Percentiles rank a stretch among this genome's conserved stretches.
phyloP scores from a whole-genome alignment of 2,329 filamentous ascomycete species.

The Endoconidiophora polonica region DNA sequence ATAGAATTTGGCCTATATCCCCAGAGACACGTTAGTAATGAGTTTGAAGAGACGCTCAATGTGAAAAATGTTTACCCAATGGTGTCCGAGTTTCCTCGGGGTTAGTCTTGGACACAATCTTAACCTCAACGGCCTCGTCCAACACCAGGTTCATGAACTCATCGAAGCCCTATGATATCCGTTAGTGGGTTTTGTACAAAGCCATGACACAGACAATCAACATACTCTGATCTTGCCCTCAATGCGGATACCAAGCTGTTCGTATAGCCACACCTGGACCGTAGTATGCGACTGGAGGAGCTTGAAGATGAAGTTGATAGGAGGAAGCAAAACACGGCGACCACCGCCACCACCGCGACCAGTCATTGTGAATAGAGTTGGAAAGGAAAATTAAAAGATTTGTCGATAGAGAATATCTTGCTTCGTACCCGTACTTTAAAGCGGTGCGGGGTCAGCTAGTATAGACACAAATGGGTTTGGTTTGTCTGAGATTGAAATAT shows the following conservation, averaged over 20 bases:
- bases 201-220: constrained; percentile 47
- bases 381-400: background rate
- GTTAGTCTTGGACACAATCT: constrained; percentile 64
- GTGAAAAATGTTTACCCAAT: constrained; percentile 42
- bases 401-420: background rate
- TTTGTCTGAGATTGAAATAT: background rate
- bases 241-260: constrained; percentile 85
- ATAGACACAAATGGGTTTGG: background rate
- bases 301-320: constrained; percentile 48
- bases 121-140: constrained; percentile 88
- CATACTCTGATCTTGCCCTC: constrained; percentile 88
- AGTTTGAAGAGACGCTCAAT: background rate
- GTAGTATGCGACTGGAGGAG: constrained; percentile 66
- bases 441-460: background rate
- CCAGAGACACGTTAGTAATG: constrained; percentile 16
- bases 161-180: constrained; percentile 66
- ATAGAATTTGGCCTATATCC: constrained; percentile 57
- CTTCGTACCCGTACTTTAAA: too few species aligned
- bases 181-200: constrained; percentile 13
- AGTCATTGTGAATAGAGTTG: constrained; percentile 29
- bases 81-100: constrained; percentile 58
- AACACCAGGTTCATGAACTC: constrained; percentile 99
- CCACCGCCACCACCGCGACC: constrained; percentile 43
- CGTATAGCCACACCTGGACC: constrained; percentile 91
- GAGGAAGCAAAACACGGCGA: constrained; percentile 39